Evolutionary conservation across 2,329 filamentous ascomycete genomes (phyloP).

Genomic region (Claviceps fusiformis): DNA sequence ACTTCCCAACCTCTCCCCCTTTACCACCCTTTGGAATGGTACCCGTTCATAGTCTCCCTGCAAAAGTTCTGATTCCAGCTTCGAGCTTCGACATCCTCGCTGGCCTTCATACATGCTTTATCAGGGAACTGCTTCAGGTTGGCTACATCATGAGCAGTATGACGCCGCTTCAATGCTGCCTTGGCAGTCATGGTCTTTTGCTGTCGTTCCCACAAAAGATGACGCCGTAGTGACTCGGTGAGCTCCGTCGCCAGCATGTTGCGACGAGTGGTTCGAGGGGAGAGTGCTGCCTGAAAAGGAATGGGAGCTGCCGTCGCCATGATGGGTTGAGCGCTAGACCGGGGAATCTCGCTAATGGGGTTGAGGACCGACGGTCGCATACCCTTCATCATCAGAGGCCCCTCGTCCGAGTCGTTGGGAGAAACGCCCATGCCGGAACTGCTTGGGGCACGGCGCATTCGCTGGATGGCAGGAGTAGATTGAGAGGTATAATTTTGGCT

Average conservation of each 20-base stretch:
- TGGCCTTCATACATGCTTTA: constrained; percentile 43
- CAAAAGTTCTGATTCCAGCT: constrained; percentile 82
- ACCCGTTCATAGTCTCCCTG: constrained; percentile 49
- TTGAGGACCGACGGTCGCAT: constrained; percentile 34
- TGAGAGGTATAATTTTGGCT: constrained; percentile 45
- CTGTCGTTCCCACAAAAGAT: constrained; percentile 88
- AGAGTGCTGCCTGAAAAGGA: constrained; percentile 61
- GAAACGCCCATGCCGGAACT: constrained; percentile 32
- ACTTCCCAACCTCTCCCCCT: background rate
- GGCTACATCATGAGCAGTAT: constrained; percentile 81
- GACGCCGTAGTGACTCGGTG: constrained; percentile 80
- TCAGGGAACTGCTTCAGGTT: constrained; percentile 76
- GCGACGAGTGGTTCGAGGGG: constrained; percentile 77
- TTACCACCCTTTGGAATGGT: constrained; percentile 31
- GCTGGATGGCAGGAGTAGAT: constrained; percentile 54
- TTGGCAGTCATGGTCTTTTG: constrained; percentile 85
- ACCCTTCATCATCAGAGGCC: constrained; percentile 51
- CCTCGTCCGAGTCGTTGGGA: constrained; percentile 47
- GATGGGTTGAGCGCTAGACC: constrained; percentile 64
- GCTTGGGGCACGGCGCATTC: constrained; percentile 37
- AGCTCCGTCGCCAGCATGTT: constrained; percentile 95
- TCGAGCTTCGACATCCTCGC: constrained; percentile 50
- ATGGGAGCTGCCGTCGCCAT: constrained; percentile 53
- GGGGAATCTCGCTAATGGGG: constrained; percentile 48
- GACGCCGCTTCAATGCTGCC: constrained; percentile 75